A percentile compares a stretch with the other conserved stretches of the same genome.
phyloP scores from a whole-genome alignment of 257 asterid genomes.

The Coffea eugenioides region DNA sequence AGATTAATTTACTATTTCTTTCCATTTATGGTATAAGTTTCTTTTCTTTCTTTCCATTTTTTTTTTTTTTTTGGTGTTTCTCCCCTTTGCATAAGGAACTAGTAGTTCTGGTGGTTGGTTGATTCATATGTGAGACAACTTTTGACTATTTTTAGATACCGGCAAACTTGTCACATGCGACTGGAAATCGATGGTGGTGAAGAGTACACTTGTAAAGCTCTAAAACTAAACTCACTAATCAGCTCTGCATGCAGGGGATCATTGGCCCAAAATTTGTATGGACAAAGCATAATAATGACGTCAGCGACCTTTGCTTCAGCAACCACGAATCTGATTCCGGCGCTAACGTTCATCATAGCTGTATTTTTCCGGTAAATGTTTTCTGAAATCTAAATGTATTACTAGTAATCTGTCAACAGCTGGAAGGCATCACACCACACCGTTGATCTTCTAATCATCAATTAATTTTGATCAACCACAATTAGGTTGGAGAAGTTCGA shows the following conservation, averaged over 20 bases:
- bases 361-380: slow-evolving; percentile 36
- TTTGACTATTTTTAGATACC: neutral
- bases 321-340: slow-evolving; percentile 44
- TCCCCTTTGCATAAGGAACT: too few species aligned
- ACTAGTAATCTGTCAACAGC: neutral
- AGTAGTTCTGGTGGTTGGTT: too few species aligned
- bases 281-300: slow-evolving; percentile 44
- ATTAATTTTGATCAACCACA: neutral
- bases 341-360: slow-evolving; percentile 47
- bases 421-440: neutral
- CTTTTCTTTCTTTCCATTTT: too few species aligned
- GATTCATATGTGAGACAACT: neutral
- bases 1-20: too few species aligned
- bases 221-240: neutral
- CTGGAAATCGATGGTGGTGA: neutral
- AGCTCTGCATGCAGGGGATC: slow-evolving; percentile 38
- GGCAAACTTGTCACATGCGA: neutral
- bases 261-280: slow-evolving; percentile 49
- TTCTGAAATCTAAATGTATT: too few species aligned
- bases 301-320: slow-evolving; percentile 55
- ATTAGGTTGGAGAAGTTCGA: slow-evolving; percentile 61
- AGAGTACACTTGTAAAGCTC: neutral
- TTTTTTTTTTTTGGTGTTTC: too few species aligned
- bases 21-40: too few species aligned
- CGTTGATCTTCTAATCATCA: neutral